phyloP scores from a whole-genome alignment of 176 grass and related monocot species.

The Hyparrhenia diplandra region DNA sequence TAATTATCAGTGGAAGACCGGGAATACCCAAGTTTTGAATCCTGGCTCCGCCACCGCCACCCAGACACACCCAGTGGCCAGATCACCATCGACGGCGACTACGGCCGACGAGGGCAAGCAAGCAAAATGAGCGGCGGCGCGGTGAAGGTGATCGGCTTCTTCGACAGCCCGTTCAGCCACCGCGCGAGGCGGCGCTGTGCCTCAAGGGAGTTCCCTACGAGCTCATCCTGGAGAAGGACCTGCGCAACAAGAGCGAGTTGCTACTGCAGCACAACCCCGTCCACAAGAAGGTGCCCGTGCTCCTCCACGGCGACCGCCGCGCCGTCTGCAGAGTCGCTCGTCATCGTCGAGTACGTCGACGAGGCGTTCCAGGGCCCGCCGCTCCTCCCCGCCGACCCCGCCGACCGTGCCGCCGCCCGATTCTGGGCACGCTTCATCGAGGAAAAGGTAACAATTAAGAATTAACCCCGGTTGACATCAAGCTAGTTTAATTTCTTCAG shows the following conservation, averaged over 20 bases:
- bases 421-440: conserved; percentile 47
- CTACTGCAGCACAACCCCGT: conserved; percentile 40
- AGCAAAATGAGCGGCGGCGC: background rate
- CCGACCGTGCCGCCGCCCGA: conserved; percentile 17
- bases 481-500: no score
- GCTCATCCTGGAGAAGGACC: conserved; percentile 35
- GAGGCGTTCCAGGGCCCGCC: conserved; percentile 13
- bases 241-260: conserved; percentile 34
- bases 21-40: no score
- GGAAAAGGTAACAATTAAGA: background rate
- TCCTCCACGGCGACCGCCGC: conserved; percentile 28
- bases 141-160: conserved; percentile 41
- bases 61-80: background rate
- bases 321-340: conserved; percentile 27
- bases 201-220: conserved; percentile 50
- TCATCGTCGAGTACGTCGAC: conserved; percentile 44
- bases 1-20: no score
- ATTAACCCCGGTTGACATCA: background rate
- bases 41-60: no score
- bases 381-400: conserved; percentile 28
- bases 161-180: conserved; percentile 33
- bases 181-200: conserved; percentile 29
- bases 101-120: background rate
- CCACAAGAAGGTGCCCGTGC: conserved; percentile 38
- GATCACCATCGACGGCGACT: background rate